Evolutionary conservation across 768 basidiomycete species (phyloP), one percentile per base, ranked within the genome.

Genomic region (Pleurotus citrinopileatus): DNA sequence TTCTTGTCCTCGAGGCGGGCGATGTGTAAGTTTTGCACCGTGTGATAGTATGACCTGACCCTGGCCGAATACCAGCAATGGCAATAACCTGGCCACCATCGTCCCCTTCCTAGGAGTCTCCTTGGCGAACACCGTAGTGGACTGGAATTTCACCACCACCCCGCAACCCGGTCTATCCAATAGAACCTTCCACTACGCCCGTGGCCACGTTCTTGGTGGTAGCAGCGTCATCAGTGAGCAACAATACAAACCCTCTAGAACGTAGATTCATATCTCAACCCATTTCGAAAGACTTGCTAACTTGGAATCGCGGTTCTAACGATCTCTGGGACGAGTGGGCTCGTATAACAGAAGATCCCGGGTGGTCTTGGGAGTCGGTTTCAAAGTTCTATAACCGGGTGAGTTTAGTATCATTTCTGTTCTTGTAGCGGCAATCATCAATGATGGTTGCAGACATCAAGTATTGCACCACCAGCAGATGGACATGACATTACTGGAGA

Each of bases 311-410:
- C 19, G 67, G 67, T 1, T 57, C 61, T 2, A 37, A 55, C 4
- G 65, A 67, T 4, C 66, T 66, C 29, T 69, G 28, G 19, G 59
- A 68, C 27, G 60, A 60, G 1, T 63, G 20, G 23, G 66, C 67
- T 0, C 36, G 20, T 0, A 36, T 65, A 28, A 59, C 67, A 3
- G 63, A 61, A 2, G 68, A 69, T 48, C 26, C 36, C 19, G 67
- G 67, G 5, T 68, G 67, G 67, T 63, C 64, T 42, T 69, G 68
- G 68, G 53, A 67, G 29, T 58, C 26, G 15, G 28, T 69, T 3
- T 44, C 56, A 19, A 62, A 57, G 12, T 68, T 65, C 48, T 59
- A 65, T 28, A 46, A 46, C 12, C 66, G 63, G 51, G 66, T 64
- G 45, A 6, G 1, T n/a, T n/a, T n/a, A n/a, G n/a, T n/a, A n/a